These are phyloP conservation scores for Nitzschia inconspicua DNA, from an alignment of 108 stramenopile species.

Conservation along the genomic window DNA sequence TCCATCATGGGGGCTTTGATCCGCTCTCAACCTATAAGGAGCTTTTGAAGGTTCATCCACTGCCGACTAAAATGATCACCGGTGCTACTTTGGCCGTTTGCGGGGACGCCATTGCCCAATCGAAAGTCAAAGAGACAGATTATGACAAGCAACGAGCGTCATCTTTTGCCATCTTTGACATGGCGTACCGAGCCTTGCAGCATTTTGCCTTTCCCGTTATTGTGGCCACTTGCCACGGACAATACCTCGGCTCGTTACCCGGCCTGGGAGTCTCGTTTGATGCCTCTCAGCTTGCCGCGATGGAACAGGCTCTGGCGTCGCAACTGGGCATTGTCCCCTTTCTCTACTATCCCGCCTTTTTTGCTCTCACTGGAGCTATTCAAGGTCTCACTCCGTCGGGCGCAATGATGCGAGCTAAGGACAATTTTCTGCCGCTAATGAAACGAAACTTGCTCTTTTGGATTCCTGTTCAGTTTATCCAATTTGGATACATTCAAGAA, in stretches of 20 bases:
- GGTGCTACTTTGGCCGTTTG: slow-evolving; percentile 50
- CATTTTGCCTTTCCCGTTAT: slow-evolving; percentile 60
- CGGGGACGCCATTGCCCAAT: slow-evolving; percentile 67
- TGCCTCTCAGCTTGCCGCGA: slow-evolving; percentile 31
- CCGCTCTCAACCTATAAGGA: slow-evolving; percentile 38
- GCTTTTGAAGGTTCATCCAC: slow-evolving; percentile 36
- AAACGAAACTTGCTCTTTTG: slow-evolving; percentile 68
- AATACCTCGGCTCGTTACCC: slow-evolving; percentile 29
- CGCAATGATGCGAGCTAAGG: slow-evolving; percentile 43
- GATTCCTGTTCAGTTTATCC: slow-evolving; percentile 73
- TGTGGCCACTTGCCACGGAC: slow-evolving; percentile 48
- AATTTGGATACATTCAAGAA: slow-evolving; percentile 60
- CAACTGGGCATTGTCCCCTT: slow-evolving; percentile 73
- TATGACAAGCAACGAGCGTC: slow-evolving; percentile 46
- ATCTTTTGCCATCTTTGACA: slow-evolving; percentile 68
- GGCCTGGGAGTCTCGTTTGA: slow-evolving; percentile 2
- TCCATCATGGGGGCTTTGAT: slow-evolving; percentile 4
- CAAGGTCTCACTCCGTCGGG: slow-evolving; percentile 44
- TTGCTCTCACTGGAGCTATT: slow-evolving; percentile 44
- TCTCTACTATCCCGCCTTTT: slow-evolving; percentile 73
- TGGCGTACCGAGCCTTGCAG: slow-evolving; percentile 62
- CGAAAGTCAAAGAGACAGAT: slow-evolving; percentile 22
- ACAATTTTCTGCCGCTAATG: slow-evolving; percentile 70
- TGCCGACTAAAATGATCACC: slow-evolving; percentile 69
- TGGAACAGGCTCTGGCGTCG: slow-evolving; percentile 65